These are phyloP conservation scores for Phytophthora sansomeana DNA, from an alignment of 352 stramenopile species.

Conservation along the genomic window DNA sequence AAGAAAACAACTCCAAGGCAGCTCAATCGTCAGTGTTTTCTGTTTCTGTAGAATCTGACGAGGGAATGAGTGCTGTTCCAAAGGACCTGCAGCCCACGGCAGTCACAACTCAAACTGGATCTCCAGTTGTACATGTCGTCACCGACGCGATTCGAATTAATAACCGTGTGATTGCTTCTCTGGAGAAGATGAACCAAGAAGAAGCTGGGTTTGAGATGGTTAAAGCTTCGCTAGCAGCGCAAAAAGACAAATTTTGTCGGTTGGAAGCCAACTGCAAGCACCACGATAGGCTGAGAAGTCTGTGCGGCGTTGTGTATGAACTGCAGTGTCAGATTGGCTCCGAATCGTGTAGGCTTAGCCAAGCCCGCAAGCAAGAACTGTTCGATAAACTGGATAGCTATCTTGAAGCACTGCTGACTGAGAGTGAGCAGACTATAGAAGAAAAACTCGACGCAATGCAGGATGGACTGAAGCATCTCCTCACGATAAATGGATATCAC, in stretches of 20 bases:
- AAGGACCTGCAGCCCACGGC: background rate
- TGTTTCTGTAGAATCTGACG: background rate
- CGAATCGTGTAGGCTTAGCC: conserved; percentile 20
- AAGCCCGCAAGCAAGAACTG: conserved; percentile 35
- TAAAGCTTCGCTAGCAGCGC: conserved; percentile 28
- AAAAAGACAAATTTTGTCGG: conserved; percentile 38
- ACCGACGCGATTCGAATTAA: conserved; percentile 44
- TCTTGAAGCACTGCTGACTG: conserved; percentile 20
- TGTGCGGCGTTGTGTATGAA: conserved; percentile 40
- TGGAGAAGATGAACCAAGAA: conserved; percentile 33
- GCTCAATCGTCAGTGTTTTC: background rate
- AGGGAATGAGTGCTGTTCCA: background rate
- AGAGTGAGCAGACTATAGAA: conserved; percentile 23
- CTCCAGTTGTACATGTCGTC: conserved; percentile 8
- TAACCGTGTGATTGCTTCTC: conserved; percentile 41
- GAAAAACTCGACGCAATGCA: conserved; percentile 30
- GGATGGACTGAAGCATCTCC: conserved; percentile 23
- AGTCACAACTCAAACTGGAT: background rate
- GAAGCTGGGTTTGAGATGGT: conserved; percentile 30
- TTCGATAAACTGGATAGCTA: conserved; percentile 41
- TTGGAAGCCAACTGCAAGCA: conserved; percentile 31
- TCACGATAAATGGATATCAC: conserved; percentile 9
- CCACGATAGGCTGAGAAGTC: conserved; percentile 28
- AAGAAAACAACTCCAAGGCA: background rate
- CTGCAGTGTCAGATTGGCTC: conserved; percentile 50